These are phyloP conservation scores for Rhizoclosmatium sp. DNA, from an alignment of 192 early-diverging fungal species.

Conservation along the genomic window DNA sequence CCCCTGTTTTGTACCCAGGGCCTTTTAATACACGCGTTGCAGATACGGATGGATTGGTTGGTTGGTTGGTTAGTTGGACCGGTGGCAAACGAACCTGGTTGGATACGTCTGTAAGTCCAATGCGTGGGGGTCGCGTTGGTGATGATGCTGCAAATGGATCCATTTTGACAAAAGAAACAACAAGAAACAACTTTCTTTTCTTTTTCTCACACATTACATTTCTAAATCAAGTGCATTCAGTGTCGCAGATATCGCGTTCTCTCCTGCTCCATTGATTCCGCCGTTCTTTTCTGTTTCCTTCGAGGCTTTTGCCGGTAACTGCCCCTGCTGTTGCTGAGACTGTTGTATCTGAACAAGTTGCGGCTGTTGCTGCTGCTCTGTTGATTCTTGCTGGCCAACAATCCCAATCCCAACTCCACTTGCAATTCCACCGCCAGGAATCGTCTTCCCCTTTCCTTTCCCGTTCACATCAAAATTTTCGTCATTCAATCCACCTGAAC, in stretches of 20 bases:
- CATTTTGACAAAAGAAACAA: too few relatives aligned
- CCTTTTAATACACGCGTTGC: too few relatives aligned
- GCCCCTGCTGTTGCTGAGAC: background rate
- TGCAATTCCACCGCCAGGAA: background rate
- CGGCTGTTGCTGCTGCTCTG: background rate
- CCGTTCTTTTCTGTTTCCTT: background rate
- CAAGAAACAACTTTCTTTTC: too few relatives aligned
- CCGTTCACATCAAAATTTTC: background rate
- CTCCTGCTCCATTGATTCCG: background rate
- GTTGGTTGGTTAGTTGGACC: too few relatives aligned
- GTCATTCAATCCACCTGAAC: background rate
- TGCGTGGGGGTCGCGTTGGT: too few relatives aligned
- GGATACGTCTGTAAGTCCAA: too few relatives aligned
- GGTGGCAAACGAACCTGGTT: too few relatives aligned
- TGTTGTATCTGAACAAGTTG: background rate
- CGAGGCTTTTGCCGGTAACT: background rate
- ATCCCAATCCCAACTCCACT: background rate
- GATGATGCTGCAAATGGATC: too few relatives aligned
- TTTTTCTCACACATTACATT: slow-evolving; percentile 7
- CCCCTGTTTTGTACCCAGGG: too few relatives aligned
- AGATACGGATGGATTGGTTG: too few relatives aligned
- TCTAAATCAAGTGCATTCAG: slow-evolving; percentile 39
- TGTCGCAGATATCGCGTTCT: slow-evolving; percentile 19
- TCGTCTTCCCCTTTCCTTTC: background rate
- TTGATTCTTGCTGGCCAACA: background rate